Percentiles rank a stretch among this genome's conserved stretches.
These are phyloP conservation scores for Alternaria brassicicola DNA, from an alignment of 2,329 filamentous ascomycete species.

Conservation along the genomic window DNA sequence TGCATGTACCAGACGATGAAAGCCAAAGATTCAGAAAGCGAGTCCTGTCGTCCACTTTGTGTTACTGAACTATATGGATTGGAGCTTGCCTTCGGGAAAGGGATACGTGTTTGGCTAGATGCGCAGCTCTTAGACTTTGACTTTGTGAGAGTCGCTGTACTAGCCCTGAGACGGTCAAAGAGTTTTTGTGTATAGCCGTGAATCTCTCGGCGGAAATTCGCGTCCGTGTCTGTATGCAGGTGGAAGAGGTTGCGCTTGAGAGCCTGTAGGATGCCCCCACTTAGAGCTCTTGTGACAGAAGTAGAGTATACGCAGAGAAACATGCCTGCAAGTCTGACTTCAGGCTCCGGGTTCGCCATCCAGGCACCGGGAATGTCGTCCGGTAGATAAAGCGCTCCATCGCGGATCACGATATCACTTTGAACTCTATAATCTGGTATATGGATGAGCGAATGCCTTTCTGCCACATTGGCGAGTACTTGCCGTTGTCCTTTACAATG, in stretches of 20 bases:
- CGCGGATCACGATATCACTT: slow-evolving; percentile 32
- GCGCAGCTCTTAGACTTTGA: slow-evolving; percentile 11
- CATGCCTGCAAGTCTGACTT: slow-evolving; percentile 77
- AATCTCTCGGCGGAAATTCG: slow-evolving; percentile 83
- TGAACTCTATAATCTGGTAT: slow-evolving; percentile 32
- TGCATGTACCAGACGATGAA: slow-evolving; percentile 78
- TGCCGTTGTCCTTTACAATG: slow-evolving; percentile 50
- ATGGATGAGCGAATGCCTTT: not conserved
- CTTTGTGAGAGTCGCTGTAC: slow-evolving; percentile 42
- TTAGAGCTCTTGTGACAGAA: slow-evolving; percentile 75
- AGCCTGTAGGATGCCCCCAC: slow-evolving; percentile 64
- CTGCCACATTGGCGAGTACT: slow-evolving; percentile 4
- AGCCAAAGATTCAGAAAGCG: slow-evolving; percentile 58
- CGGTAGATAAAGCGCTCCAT: slow-evolving; percentile 59
- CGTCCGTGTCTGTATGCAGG: slow-evolving; percentile 82
- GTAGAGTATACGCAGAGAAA: slow-evolving; percentile 79
- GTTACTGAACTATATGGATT: not conserved
- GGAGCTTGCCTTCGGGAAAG: slow-evolving; percentile 24
- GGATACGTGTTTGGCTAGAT: slow-evolving; percentile 13
- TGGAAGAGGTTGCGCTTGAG: slow-evolving; percentile 70
- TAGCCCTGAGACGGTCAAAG: slow-evolving; percentile 68
- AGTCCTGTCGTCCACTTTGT: slow-evolving; percentile 11
- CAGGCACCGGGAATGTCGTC: slow-evolving; percentile 51
- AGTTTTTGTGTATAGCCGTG: slow-evolving; percentile 76
- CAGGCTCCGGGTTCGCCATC: slow-evolving; percentile 44